phyloP scores from a whole-genome alignment of 1,139 yeast genomes.

The Geotrichum restrictum region DNA sequence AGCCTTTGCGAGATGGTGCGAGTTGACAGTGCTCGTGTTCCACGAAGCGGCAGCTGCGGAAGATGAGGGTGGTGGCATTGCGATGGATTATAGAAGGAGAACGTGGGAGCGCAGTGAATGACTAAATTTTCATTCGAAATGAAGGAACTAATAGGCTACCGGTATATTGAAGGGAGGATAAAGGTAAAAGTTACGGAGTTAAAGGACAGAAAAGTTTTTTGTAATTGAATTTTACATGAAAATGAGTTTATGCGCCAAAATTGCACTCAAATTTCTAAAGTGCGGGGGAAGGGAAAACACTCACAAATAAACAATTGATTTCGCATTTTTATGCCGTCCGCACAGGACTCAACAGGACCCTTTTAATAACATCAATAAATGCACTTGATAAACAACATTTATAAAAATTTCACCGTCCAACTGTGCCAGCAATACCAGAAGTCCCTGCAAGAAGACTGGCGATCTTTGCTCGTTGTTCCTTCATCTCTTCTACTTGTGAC shows the following conservation, averaged over 20 bases:
- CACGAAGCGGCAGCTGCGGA: slow-evolving; percentile 17
- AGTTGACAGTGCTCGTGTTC: slow-evolving; percentile 3
- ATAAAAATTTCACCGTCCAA: too few relatives aligned
- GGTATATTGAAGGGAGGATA: too few relatives aligned
- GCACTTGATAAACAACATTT: too few relatives aligned
- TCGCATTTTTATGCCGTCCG: background rate
- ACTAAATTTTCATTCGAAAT: too few relatives aligned
- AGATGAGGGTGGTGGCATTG: background rate
- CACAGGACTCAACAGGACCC: too few relatives aligned
- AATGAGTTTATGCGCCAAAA: background rate
- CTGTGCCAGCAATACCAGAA: background rate
- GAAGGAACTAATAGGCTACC: too few relatives aligned
- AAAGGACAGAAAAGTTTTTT: background rate
- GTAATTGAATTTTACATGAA: background rate
- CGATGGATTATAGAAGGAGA: background rate
- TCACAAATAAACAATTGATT: background rate
- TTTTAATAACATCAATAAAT: too few relatives aligned
- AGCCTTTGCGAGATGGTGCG: slow-evolving; percentile 9
- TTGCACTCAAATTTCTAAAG: background rate
- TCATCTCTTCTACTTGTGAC: slow-evolving; percentile 34
- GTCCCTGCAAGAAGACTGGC: slow-evolving; percentile 26
- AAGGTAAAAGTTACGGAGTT: background rate
- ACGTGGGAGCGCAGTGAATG: background rate
- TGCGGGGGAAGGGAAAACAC: background rate
- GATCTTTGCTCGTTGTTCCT: slow-evolving; percentile 37